phyloP scores from a whole-genome alignment of 2,329 filamentous ascomycete species.

The Fusarium napiforme region DNA sequence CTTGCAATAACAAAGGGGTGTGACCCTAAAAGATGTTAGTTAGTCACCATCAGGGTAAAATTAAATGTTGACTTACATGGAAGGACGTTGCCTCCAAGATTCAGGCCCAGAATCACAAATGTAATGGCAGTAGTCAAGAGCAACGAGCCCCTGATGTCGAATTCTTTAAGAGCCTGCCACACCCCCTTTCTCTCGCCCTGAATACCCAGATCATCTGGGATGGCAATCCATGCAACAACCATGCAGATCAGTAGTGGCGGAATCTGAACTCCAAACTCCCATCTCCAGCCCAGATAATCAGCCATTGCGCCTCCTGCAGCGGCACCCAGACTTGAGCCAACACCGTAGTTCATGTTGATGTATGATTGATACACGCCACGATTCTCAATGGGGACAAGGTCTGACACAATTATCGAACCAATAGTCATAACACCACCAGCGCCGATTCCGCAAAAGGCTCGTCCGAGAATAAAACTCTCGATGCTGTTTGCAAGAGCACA shows the following conservation, averaged over 20 bases:
- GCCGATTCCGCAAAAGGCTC: slow-evolving; percentile 77
- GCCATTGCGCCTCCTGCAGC: slow-evolving; percentile 77
- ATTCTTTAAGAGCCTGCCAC: slow-evolving; percentile 62
- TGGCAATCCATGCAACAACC: slow-evolving; percentile 56
- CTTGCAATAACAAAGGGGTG: slow-evolving; percentile 67
- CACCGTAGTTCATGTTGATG: slow-evolving; percentile 72
- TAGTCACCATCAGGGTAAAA: neutral
- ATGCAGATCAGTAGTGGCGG: slow-evolving; percentile 61
- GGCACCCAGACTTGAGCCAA: slow-evolving; percentile 69
- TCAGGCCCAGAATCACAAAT: slow-evolving; percentile 69
- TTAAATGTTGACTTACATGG: slow-evolving; percentile 57
- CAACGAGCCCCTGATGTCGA: slow-evolving; percentile 67
- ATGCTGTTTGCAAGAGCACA: slow-evolving; percentile 76
- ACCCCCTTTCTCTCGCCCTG: slow-evolving; percentile 56
- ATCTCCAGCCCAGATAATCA: slow-evolving; percentile 77
- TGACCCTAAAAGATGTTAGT: slow-evolving; percentile 56
- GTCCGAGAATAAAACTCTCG: slow-evolving; percentile 74
- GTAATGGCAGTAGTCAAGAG: slow-evolving; percentile 64
- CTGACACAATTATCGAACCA: slow-evolving; percentile 79
- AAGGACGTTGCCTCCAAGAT: slow-evolving; percentile 71
- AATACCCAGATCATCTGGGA: slow-evolving; percentile 65
- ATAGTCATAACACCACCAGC: slow-evolving; percentile 75
- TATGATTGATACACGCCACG: slow-evolving; percentile 79
- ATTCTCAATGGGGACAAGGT: slow-evolving; percentile 76
- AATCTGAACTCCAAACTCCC: slow-evolving; percentile 74